Evolutionary conservation across 2,329 filamentous ascomycete species (phyloP), one percentile per base, ranked within the genome.

Genomic region (Cladosporium colombiae): DNA sequence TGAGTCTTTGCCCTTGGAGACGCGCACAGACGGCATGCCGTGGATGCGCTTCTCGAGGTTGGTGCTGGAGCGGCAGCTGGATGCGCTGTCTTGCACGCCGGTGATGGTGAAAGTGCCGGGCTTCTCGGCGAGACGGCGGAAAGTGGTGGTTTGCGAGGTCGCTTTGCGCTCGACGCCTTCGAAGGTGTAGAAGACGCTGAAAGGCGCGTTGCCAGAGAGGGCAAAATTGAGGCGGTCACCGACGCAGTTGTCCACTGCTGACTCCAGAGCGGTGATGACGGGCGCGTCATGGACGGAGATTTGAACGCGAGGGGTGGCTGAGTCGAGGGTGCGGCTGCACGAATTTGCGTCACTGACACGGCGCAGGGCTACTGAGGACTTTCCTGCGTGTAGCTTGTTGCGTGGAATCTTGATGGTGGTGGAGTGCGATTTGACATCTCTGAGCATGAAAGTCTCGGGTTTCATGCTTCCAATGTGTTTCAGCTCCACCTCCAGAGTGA

Each of bases 191-290:
- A 89, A 90, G 53, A 99, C 90, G 53, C 94, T 92, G 78, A 99
- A 99, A 0, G 96, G 96, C 21, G 93, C 89, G 64, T 91, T 91
- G 53, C 95, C 96, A 1, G 92, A 92, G 6, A 99, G 87, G 0
- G 92, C 93, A 80, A 97, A 99, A 3, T 91, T 91, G 70, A 99
- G 90, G 63, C 93, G 90, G 78, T 99, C 95, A 70, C 96, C 95
- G 13, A 99, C 93, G 78, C 95, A 99, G 80, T 94, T 97, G 80
- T 99, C 92, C 18, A 85, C 85, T 67, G 91, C 89, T 27, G 91
- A 88, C 74, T 98, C 93, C 40, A 97, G 84, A 3, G 94, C 88
- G 66, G 93, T 91, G 72, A 98, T 96, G 7, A 91, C 91, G 1
- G 95, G 95, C 0, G 95, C 92, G 73, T 98, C 93, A 72, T 93